Conservation (phyloP, 495 filamentous ascomycete genomes). For the Podospora sp. region DNA sequence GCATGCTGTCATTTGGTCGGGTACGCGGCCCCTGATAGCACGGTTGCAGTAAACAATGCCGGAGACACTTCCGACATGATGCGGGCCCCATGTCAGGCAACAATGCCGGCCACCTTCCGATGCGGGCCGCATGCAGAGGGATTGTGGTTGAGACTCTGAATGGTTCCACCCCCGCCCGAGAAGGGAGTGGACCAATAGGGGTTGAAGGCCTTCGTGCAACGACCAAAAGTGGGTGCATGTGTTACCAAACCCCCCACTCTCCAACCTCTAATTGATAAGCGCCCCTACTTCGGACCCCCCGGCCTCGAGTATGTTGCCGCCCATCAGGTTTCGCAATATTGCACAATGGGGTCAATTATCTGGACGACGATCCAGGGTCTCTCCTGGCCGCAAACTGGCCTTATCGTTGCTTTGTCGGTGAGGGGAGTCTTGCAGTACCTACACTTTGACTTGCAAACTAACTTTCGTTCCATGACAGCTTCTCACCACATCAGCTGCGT, state of each 20-base stretch:
- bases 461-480: neutral
- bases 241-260: neutral
- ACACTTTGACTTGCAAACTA: too few species aligned
- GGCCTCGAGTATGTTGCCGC: neutral
- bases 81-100: too few species aligned
- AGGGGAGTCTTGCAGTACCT: too few species aligned
- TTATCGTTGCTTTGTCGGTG: slow-evolving; percentile 4
- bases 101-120: too few species aligned
- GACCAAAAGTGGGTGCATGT: too few species aligned
- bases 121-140: neutral
- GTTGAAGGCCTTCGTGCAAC: too few species aligned
- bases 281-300: neutral
- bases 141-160: neutral
- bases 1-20: neutral
- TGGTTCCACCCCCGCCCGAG: too few species aligned
- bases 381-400: slow-evolving; percentile 3
- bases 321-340: neutral
- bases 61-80: neutral
- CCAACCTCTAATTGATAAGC: neutral
- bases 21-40: neutral
- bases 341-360: slow-evolving; percentile 6
- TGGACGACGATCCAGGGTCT: neutral
- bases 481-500: neutral
- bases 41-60: neutral
- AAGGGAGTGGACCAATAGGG: neutral